A percentile compares a stretch with the other conserved stretches of the same genome.
These are phyloP conservation scores for Hemileia vastatrix DNA, from an alignment of 1,284 basidiomycete species.

Conservation along the genomic window DNA sequence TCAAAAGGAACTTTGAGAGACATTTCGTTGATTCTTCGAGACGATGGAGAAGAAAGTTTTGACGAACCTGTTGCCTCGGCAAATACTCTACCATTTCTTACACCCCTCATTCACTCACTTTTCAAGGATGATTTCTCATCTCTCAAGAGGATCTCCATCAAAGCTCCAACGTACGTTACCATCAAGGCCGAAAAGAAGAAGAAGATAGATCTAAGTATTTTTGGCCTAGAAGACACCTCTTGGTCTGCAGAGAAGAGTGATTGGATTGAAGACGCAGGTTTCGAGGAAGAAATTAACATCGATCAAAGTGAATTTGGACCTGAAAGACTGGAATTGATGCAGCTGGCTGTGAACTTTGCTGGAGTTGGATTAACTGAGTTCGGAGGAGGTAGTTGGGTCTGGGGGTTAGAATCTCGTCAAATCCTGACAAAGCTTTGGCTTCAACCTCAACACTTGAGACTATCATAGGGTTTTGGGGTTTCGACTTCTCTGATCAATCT, in stretches of 20 bases:
- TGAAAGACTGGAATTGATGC: background rate
- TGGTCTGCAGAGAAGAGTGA: background rate
- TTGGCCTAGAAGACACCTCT: background rate
- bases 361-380: background rate
- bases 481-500: too few species aligned
- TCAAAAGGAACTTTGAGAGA: background rate
- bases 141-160: background rate
- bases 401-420: background rate
- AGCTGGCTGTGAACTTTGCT: background rate
- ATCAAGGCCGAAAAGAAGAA: background rate
- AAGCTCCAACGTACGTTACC: background rate
- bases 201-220: too few species aligned
- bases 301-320: background rate
- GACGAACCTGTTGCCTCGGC: background rate
- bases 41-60: background rate
- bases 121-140: background rate
- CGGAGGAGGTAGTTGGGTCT: background rate
- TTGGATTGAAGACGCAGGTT: background rate
- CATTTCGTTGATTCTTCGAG: background rate
- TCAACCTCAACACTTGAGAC: background rate
- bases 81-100: background rate
- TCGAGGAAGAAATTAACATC: background rate
- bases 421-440: background rate
- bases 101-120: background rate
- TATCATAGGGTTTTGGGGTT: too few species aligned